A percentile compares a stretch with the other conserved stretches of the same genome.
These are phyloP conservation scores for Dioscorea dumetorum DNA, from an alignment of 106 monocot species.

Conservation along the genomic window DNA sequence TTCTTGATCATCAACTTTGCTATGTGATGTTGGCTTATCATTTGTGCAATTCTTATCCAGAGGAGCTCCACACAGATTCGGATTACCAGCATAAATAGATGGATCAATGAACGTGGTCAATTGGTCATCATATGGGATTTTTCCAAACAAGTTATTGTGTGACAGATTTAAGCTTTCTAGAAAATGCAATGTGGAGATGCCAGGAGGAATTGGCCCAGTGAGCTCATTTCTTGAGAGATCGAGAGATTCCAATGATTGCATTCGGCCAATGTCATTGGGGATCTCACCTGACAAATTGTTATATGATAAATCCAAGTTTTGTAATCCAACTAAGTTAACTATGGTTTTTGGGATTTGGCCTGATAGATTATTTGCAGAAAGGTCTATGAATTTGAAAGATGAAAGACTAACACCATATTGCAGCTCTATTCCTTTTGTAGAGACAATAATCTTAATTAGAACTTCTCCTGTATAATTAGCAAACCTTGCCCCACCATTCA, in stretches of 20 bases:
- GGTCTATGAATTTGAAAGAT: neutral
- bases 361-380: neutral
- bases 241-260: neutral
- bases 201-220: neutral
- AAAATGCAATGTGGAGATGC: neutral
- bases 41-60: neutral
- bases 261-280: neutral
- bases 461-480: neutral
- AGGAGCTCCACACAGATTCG: neutral
- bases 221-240: neutral
- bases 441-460: neutral
- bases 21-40: neutral
- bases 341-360: neutral
- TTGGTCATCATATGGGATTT: neutral
- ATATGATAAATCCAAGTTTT: neutral
- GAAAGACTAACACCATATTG: neutral
- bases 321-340: neutral
- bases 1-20: neutral
- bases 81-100: neutral
- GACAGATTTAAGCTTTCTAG: neutral
- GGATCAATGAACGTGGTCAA: neutral
- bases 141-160: neutral
- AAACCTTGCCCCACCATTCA: neutral
- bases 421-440: neutral
- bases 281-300: neutral